Conservation (phyloP, 495 filamentous ascomycete genomes). For the Bacidia gigantensis region DNA sequence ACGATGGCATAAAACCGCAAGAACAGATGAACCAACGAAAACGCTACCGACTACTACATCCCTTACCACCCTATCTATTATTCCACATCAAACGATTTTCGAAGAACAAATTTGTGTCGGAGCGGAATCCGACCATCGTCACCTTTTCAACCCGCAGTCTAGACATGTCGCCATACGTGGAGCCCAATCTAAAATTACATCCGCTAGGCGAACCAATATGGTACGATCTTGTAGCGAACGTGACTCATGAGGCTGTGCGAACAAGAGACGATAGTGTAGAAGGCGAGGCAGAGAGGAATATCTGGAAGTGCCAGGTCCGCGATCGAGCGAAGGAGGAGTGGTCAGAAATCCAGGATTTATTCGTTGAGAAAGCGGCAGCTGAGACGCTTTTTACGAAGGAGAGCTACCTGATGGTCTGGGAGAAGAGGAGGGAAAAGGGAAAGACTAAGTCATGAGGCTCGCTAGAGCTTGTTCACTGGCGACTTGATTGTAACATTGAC, state of each 20-base stretch:
- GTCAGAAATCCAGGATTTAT: slow-evolving; percentile 88
- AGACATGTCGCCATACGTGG: slow-evolving; percentile 79
- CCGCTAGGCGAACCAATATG: slow-evolving; percentile 70
- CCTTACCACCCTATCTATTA: slow-evolving; percentile 78
- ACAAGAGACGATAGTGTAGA: slow-evolving; percentile 61
- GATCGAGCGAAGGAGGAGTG: slow-evolving; percentile 62
- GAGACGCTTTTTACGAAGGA: slow-evolving; percentile 87
- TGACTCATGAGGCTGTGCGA: slow-evolving; percentile 69
- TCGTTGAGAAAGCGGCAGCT: slow-evolving; percentile 69
- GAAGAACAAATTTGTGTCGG: slow-evolving; percentile 86
- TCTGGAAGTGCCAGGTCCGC: slow-evolving; percentile 57
- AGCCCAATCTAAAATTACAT: slow-evolving; percentile 49
- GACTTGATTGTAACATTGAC: no score
- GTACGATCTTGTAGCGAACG: slow-evolving; percentile 94
- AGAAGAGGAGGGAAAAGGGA: slow-evolving; percentile 56
- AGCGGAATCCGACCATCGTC: slow-evolving; percentile 96
- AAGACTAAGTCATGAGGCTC: slow-evolving; percentile 19
- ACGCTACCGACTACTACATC: slow-evolving; percentile 82
- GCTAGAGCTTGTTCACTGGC: no score
- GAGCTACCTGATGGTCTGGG: slow-evolving; percentile 94
- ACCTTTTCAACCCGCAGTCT: slow-evolving; percentile 73
- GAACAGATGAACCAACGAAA: slow-evolving; percentile 76
- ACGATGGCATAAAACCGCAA: slow-evolving; percentile 78
- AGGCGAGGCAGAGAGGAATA: slow-evolving; percentile 70
- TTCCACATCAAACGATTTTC: slow-evolving; percentile 97